phyloP scores from a whole-genome alignment of 768 basidiomycete genomes.

The Russula brevipes region DNA sequence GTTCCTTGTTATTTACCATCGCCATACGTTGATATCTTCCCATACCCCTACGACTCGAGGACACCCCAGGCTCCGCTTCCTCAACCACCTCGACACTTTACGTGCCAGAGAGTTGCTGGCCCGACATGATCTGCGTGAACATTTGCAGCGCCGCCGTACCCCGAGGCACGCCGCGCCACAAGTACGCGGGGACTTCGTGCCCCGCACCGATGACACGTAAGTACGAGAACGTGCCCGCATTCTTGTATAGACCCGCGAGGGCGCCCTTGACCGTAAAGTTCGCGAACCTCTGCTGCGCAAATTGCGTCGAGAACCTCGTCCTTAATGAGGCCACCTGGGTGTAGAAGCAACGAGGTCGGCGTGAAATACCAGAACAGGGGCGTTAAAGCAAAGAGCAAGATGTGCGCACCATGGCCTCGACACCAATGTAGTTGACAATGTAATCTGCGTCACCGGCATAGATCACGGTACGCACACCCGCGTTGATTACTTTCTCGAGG shows the following conservation, averaged over 20 bases:
- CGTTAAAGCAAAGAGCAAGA: neutral
- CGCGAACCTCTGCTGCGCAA: constrained; percentile 40
- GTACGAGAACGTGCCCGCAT: constrained; percentile 54
- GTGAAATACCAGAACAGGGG: neutral
- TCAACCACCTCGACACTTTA: neutral
- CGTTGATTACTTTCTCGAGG: constrained; percentile 53
- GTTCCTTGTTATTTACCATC: too few species aligned
- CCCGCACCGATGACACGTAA: constrained; percentile 46
- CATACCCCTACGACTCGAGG: too few species aligned
- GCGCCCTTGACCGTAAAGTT: constrained; percentile 49
- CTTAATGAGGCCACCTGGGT: constrained; percentile 42
- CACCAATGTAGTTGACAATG: constrained; percentile 50
- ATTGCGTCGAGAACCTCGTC: constrained; percentile 42
- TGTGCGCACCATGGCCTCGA: constrained; percentile 49
- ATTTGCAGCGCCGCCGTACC: constrained; percentile 33
- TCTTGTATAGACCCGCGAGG: constrained; percentile 50
- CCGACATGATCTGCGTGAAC: constrained; percentile 35
- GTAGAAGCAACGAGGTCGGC: neutral
- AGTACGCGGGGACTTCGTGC: constrained; percentile 34
- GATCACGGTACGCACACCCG: constrained; percentile 50
- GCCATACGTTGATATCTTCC: too few species aligned
- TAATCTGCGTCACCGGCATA: constrained; percentile 58
- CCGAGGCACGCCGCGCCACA: constrained; percentile 26
- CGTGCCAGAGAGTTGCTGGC: constrained; percentile 29
- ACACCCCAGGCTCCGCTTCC: neutral